Base-by-base conservation (phyloP, 176 grass and related monocot genomes). In the Triticum monococcum region DNA sequence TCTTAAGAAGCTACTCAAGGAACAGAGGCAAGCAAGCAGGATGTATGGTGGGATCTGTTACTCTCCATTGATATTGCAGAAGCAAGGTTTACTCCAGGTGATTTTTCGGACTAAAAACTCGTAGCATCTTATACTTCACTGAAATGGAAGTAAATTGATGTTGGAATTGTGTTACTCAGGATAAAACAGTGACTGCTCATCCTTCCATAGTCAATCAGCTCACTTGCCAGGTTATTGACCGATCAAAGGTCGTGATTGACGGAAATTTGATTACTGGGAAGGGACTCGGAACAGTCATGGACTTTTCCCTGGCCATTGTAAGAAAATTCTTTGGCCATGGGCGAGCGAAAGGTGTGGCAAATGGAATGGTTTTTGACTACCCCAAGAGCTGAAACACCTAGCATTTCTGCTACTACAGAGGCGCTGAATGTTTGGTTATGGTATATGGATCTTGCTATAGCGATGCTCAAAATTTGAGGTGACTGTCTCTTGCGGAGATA, bases 361-460 rank as follows among this genome's bases (percentile, higher is more conserved):
- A 89, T 83, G 97, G 97, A 75, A 90, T 98, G 63, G 97, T 98
- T 83, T 98, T 91, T 60, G 71, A 96, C n/a, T 98, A 96, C 72
- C 75, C 83, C n/a, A 88, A 89, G 88, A 76, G 46, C 84, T 84
- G 59, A 90, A 78, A 40, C 18, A 50, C 85, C 76, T 66, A 75
- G 35, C 82, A 41, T 62, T 77, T 35, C 64, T 35, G 61, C 14
- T 64, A 86, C 50, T 43, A 37, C 5, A 2, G 52, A 57, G 52
- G 7, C 23, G 63, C 36, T 36, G 52, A 48, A 28, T 57, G 23
- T 80, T 79, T 70, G 43, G 75, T 67, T 70, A 38, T 24, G 12
- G 26, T 43, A 41, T 8, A 14, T 78, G 68, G 33, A 87, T 74
- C 64, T 64, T 75, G 72, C 7, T 22, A 43, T 11, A 81, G 62